Evolutionary conservation across 495 filamentous ascomycete species (phyloP).

Genomic region (Glarea lozoyensis): DNA sequence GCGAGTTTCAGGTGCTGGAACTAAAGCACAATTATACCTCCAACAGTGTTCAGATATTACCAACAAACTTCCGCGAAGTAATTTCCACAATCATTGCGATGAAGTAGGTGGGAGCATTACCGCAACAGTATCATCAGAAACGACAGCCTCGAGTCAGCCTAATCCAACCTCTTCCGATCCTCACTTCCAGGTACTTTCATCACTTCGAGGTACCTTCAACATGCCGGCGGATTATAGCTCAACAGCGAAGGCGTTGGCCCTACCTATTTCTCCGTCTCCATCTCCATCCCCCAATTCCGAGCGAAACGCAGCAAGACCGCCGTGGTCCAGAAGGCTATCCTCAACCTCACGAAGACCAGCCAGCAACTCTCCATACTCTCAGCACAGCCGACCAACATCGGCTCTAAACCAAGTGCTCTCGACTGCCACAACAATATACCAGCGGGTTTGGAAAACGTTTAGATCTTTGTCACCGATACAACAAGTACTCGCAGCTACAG

Average conservation of each 20-base stretch:
- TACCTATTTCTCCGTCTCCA: slow-evolving; percentile 42
- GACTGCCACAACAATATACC: slow-evolving; percentile 31
- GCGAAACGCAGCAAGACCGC: slow-evolving; percentile 6
- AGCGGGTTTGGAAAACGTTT: slow-evolving; percentile 31
- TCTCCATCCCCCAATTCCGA: slow-evolving; percentile 16
- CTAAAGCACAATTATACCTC: too few relatives aligned
- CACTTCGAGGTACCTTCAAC: too few relatives aligned
- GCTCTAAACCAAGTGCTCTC: slow-evolving; percentile 36
- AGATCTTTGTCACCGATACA: slow-evolving; percentile 51
- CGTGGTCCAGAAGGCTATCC: slow-evolving; percentile 27
- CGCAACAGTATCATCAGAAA: too few relatives aligned
- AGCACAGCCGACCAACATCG: slow-evolving; percentile 12
- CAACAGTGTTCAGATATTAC: too few relatives aligned
- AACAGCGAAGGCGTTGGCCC: slow-evolving; percentile 55
- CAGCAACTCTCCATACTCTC: slow-evolving; percentile 17
- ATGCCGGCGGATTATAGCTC: slow-evolving; percentile 54
- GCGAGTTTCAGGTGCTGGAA: too few relatives aligned
- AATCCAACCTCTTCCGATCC: too few relatives aligned
- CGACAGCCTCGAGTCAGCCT: too few relatives aligned
- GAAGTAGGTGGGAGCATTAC: too few relatives aligned
- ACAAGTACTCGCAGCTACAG: slow-evolving; percentile 44
- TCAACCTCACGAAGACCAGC: slow-evolving; percentile 21
- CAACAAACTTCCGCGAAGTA: too few relatives aligned
- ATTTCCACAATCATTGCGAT: too few relatives aligned
- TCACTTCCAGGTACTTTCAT: too few relatives aligned